A percentile compares a stretch with the other conserved stretches of the same genome.
Conservation (phyloP, 2,329 filamentous ascomycete genomes). For the Fusarium sterilihyphosum region DNA sequence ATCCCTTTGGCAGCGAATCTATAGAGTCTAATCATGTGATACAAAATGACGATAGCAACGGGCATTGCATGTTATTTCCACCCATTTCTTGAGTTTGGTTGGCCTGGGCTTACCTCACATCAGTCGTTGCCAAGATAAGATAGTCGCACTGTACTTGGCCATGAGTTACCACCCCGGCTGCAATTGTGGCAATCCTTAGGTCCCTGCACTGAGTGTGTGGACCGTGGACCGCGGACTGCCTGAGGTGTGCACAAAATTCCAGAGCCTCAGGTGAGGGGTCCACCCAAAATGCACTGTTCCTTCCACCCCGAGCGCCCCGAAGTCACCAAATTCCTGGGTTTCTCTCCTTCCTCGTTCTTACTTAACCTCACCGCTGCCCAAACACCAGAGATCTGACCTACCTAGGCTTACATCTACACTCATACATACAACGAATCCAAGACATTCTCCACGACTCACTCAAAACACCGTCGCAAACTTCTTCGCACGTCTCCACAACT, state of each 20-base stretch:
- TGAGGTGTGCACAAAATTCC: conserved; percentile 27
- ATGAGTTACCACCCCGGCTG: conserved; percentile 6
- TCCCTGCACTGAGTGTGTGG: conserved; percentile 5
- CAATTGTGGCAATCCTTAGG: conserved; percentile 24
- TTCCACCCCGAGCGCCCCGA: conserved; percentile 32
- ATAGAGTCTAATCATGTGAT: not conserved
- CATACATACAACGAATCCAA: not conserved
- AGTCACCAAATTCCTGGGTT: conserved; percentile 29
- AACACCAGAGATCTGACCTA: not conserved
- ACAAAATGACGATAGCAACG: conserved; percentile 11
- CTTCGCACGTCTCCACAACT: not conserved
- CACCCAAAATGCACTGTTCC: conserved; percentile 20
- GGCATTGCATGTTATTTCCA: not conserved
- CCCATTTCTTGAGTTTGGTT: not conserved
- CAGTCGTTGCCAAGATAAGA: conserved; percentile 20
- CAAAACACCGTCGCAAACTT: conserved; percentile 9
- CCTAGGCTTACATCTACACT: conserved; percentile 10
- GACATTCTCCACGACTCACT: conserved; percentile 13
- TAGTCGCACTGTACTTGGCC: conserved; percentile 20
- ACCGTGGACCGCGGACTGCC: not conserved
- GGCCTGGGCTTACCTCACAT: conserved; percentile 5
- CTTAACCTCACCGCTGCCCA: conserved; percentile 36
- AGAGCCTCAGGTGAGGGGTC: conserved; percentile 40
- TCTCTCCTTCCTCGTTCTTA: conserved; percentile 21
- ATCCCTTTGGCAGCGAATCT: not conserved